Base-by-base conservation (phyloP, 495 filamentous ascomycete species). In the Penicillium cinerascens region DNA sequence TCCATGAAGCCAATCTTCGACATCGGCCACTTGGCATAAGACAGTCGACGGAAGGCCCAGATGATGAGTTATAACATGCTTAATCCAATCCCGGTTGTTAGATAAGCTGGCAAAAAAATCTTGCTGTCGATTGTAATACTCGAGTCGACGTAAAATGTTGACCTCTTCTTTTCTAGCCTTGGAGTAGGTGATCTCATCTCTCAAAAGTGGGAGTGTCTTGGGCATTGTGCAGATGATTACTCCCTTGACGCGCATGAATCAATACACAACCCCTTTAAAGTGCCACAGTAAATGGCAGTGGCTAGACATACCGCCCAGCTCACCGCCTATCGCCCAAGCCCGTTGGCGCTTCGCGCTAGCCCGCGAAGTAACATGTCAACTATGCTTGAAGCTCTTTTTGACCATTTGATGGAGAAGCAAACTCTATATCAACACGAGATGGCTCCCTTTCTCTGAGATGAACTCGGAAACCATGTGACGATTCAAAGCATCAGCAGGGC, bases 1-100 rank as follows among this genome's bases (percentile, higher is more conserved):
- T 10, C 67, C 69, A 57, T 59, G 48, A 49, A 67, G 58, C 69
- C 67, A 72, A 25, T 67, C 54, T 26, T 54, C 55, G 43, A 57
- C 44, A 40, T 64, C 55, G 36, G 42, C 47, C 18, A 67, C 5
- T 25, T 51, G 56, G 44, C 49, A 67, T 13, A 16, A 38, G 16
- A 45, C 46, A 22, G 16, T 27, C 23, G 44, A 33, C 18, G 42
- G 2, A 35, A 63, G 51, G 21, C 61, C 55, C 15, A 67, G 49
- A 56, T 67, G 58, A 21, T 49, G 45, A 20, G 58, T 51, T 22
- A 65, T 47, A 17, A 60, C 44, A 25, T 18, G 40, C 42, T 47
- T 47, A 22, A 60, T 56, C 13, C 46, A 51, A 16, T 54, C 22
- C 17, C 43, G 53, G 40, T 55, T 55, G n/a, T 27, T 46, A 26